These are phyloP conservation scores for Croton laevigatus DNA, from an alignment of 441 rosid genomes.

Conservation along the genomic window DNA sequence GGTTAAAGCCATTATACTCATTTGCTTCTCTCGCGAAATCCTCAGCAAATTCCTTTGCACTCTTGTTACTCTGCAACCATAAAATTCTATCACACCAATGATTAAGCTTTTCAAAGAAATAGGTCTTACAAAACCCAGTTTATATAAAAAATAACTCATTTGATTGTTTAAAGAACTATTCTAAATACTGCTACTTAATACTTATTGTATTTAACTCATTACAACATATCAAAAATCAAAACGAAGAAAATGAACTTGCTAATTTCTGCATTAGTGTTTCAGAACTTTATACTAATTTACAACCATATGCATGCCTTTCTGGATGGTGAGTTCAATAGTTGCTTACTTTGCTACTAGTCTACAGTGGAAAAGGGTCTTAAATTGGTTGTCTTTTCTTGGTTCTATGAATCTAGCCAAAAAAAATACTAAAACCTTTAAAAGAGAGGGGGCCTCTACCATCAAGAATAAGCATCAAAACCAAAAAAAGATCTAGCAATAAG, in stretches of 20 bases:
- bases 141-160: background rate
- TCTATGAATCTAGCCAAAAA: background rate
- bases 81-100: background rate
- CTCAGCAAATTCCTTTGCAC: slow-evolving; percentile 58
- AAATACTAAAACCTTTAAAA: background rate
- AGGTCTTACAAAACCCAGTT: background rate
- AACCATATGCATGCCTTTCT: background rate
- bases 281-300: background rate
- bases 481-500: background rate
- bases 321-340: background rate
- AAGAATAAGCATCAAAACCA: background rate
- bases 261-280: background rate
- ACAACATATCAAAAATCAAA: background rate
- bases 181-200: background rate
- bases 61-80: slow-evolving; percentile 54
- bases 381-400: background rate
- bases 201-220: background rate
- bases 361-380: background rate
- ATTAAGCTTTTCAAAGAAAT: slow-evolving; percentile 3
- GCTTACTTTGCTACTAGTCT: background rate
- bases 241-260: background rate
- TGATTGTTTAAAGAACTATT: background rate
- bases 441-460: background rate
- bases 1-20: slow-evolving; percentile 71
- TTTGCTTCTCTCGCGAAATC: slow-evolving; percentile 45